A percentile compares a stretch with the other conserved stretches of the same genome.
phyloP scores from a whole-genome alignment of 1,139 yeast genomes.

The Saccharomycopsis crataegensis region DNA sequence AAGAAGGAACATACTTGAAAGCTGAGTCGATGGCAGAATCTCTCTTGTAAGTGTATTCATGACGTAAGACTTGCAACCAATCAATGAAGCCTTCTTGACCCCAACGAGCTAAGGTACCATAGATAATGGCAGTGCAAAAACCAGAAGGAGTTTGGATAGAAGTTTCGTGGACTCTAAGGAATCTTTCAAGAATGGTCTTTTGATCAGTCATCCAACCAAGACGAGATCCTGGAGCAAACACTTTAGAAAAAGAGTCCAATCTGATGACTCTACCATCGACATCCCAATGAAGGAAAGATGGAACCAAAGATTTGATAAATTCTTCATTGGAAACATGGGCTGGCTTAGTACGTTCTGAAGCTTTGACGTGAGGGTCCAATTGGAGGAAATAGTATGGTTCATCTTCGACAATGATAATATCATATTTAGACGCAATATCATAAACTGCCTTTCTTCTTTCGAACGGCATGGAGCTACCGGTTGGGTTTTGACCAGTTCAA shows the following conservation, averaged over 20 bases:
- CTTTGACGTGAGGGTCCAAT: conserved; percentile 58
- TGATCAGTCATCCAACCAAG: conserved; percentile 78
- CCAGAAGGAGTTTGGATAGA: conserved; percentile 50
- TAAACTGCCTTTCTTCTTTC: conserved; percentile 71
- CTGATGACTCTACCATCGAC: conserved; percentile 75
- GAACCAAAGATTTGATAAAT: conserved; percentile 46
- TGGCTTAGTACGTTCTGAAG: conserved; percentile 17
- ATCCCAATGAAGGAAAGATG: conserved; percentile 67
- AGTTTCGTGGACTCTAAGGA: conserved; percentile 35
- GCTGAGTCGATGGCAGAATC: conserved; percentile 53
- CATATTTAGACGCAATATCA: conserved; percentile 71
- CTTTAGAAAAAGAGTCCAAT: conserved; percentile 79
- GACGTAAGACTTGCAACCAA: conserved; percentile 82
- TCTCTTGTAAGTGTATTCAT: conserved; percentile 70
- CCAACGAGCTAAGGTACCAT: conserved; percentile 59
- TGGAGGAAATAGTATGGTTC: conserved; percentile 95
- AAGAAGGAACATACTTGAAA: conserved; percentile 37
- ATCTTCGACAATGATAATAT: conserved; percentile 79
- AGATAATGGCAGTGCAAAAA: conserved; percentile 51
- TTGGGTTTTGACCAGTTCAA: conserved; percentile 93
- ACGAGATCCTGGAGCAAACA: conserved; percentile 81
- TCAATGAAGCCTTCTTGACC: conserved; percentile 71
- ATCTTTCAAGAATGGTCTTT: conserved; percentile 39
- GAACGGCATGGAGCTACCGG: conserved; percentile 70
- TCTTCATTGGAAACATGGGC: conserved; percentile 37